Base-by-base conservation (phyloP, 2,329 filamentous ascomycete genomes). In the Dothistroma pini region DNA sequence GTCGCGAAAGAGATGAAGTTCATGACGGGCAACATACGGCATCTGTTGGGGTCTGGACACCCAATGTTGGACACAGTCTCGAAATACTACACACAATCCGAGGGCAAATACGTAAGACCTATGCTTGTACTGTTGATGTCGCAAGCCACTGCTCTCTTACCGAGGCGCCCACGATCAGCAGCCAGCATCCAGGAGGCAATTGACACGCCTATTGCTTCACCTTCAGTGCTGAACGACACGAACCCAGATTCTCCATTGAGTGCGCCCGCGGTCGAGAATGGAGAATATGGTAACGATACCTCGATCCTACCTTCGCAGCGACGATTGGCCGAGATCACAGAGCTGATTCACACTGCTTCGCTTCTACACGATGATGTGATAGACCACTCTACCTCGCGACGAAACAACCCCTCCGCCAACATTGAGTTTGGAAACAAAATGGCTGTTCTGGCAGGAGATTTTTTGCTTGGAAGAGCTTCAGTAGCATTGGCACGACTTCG, bases 401-500 rank as follows among this genome's bases (percentile, higher is more conserved):
- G 95, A 62, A 90, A 91, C 32, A 86, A 87, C 2, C 89, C 91
- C 8, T 96, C 91, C 1, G 95, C 95, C 34, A 99, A 99, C 75
- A 84, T 95, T 63, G 90, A 93, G 71, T 97, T 97, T 71, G 95
- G 95, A 66, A 99, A 99, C 81, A 99, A 99, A 78, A 97, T 99
- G 93, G 93, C 95, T 14, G 93, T 99, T 2, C 79, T 99, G 67
- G 95, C 95, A 0, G 95, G 95, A n/a, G 95, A 99, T 75, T 99
- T 99, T 72, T 80, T 99, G 50, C 84, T 99, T 1, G 93, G 93
- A 4, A 85, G 95, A 56, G 95, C 95, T 1, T 99, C 95, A 0
- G 93, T 97, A 7, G 93, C 93, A 6, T 83, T 99, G 48, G 95
- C 95, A 14, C 87, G 95, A 48, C 80, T 99, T 61, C 86, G 93